Base-by-base conservation (phyloP, 75 land plant genomes). In the Ceratopteris richardii region DNA sequence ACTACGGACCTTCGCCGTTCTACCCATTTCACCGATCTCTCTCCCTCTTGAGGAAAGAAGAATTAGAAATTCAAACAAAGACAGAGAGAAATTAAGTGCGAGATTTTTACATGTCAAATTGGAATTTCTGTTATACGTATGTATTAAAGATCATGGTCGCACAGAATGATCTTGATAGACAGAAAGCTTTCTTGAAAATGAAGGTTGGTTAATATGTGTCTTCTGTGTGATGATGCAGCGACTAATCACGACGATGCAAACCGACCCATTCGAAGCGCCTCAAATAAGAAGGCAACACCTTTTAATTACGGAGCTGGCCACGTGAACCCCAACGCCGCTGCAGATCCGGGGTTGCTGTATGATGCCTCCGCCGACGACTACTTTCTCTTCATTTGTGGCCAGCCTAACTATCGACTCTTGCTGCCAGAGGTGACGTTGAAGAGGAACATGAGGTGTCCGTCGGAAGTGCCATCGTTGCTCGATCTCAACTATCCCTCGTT, bases 401-500 rank as follows among this genome's bases (percentile, higher is more conserved):
- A 69, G n/a, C 68, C 69, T 40, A 70, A 81, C 66, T 77, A 58
- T 44, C 44, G 30, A 25, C 51, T 65, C 9, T 20, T 12, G 30
- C 14, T 54, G 51, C n/a, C n/a, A n/a, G n/a, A n/a, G n/a, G 51
- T 23, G 0, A 0, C 44, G 10, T 50, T 71, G 57, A 59, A 67
- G 23, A 47, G 55, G 0, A 21, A 28, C n/a, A 39, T 13, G 22
- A n/a, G n/a, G n/a, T 84, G 85, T 42, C 81, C 78, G 0, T 11
- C 50, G 1, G 36, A 44, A 14, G 25, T 50, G 0, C 24, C 62
- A n/a, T 29, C 58, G 0, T 29, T 64, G 0, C 9, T 50, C 14
- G 65, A 80, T 59, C 65, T 80, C 41, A 83, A 83, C 58, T 73
- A 83, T 43, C 86, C 86, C 0, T 76, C 83, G 14, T 66, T 83